Percentiles rank a stretch among this genome's conserved stretches.
These are phyloP conservation scores for Arthrobotrys sinensis DNA, from an alignment of 2,329 filamentous ascomycete genomes.

Conservation along the genomic window DNA sequence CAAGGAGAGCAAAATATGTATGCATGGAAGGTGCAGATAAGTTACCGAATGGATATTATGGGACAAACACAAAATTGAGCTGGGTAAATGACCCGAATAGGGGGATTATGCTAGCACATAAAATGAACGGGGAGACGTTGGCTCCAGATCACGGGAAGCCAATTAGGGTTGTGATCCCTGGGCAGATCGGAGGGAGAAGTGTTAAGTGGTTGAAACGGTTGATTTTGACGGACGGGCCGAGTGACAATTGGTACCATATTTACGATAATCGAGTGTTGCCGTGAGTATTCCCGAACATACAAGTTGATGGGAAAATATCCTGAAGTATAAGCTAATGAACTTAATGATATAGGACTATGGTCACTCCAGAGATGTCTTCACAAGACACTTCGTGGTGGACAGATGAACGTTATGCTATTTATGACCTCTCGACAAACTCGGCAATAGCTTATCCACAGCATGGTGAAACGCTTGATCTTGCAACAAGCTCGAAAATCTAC, in stretches of 20 bases:
- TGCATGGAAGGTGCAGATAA: constrained; percentile 94
- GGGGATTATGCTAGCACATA: constrained; percentile 88
- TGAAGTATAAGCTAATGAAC: neutral
- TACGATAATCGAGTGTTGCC: constrained; percentile 93
- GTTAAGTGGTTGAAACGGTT: constrained; percentile 93
- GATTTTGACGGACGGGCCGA: constrained; percentile 82
- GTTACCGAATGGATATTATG: constrained; percentile 69
- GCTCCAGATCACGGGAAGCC: constrained; percentile 89
- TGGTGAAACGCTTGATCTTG: constrained; percentile 74
- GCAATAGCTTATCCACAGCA: constrained; percentile 85
- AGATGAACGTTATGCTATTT: constrained; percentile 92
- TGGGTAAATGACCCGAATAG: constrained; percentile 88
- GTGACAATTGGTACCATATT: constrained; percentile 95
- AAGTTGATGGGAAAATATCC: neutral
- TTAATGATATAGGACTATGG: constrained; percentile 74
- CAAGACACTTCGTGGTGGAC: constrained; percentile 80
- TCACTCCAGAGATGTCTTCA: constrained; percentile 77
- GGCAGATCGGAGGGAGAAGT: constrained; percentile 90
- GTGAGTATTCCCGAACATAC: constrained; percentile 64
- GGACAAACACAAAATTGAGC: constrained; percentile 78
- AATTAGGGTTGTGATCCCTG: constrained; percentile 85
- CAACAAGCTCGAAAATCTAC: constrained; percentile 30
- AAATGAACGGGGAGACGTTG: constrained; percentile 88
- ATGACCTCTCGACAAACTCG: constrained; percentile 90
- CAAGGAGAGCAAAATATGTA: constrained; percentile 80